These are phyloP conservation scores for Raffaelea deltoideospora DNA, from an alignment of 2,329 filamentous ascomycete genomes.

Conservation along the genomic window DNA sequence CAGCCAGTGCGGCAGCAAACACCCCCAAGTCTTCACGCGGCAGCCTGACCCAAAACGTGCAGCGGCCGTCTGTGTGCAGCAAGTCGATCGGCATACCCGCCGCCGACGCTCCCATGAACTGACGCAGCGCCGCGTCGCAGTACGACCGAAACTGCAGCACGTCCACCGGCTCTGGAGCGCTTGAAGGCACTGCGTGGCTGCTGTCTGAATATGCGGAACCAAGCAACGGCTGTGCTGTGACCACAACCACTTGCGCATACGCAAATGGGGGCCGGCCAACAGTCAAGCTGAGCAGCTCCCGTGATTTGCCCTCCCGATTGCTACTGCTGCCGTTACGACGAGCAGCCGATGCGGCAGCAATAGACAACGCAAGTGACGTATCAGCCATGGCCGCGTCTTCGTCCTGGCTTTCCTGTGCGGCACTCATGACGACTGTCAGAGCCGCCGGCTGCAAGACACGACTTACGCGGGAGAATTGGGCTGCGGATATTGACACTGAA, in stretches of 20 bases:
- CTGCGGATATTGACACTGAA: too few relatives aligned
- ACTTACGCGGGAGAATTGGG: too few relatives aligned
- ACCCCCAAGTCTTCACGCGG: constrained; percentile 43
- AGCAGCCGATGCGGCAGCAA: constrained; percentile 1
- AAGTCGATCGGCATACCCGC: constrained; percentile 55
- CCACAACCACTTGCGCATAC: constrained; percentile 40
- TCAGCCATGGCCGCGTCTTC: constrained; percentile 14
- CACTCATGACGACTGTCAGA: neutral
- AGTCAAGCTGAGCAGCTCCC: constrained; percentile 33
- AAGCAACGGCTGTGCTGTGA: constrained; percentile 10
- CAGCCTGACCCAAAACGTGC: constrained; percentile 51
- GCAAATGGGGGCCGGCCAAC: constrained; percentile 36
- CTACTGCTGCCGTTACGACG: constrained; percentile 1
- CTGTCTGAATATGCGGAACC: constrained; percentile 6
- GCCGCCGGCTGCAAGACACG: too few relatives aligned
- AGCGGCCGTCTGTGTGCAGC: constrained; percentile 38
- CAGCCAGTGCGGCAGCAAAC: constrained; percentile 49
- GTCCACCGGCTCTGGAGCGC: constrained; percentile 32
- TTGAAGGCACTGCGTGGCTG: too few relatives aligned
- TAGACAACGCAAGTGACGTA: constrained; percentile 4
- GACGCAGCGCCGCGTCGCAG: constrained; percentile 45
- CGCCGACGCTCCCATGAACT: constrained; percentile 58
- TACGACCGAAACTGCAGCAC: constrained; percentile 46
- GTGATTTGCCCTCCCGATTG: constrained; percentile 6
- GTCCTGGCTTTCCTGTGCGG: neutral